phyloP scores from a whole-genome alignment of 169 alveolate genomes.

The Perkinsus olseni region DNA sequence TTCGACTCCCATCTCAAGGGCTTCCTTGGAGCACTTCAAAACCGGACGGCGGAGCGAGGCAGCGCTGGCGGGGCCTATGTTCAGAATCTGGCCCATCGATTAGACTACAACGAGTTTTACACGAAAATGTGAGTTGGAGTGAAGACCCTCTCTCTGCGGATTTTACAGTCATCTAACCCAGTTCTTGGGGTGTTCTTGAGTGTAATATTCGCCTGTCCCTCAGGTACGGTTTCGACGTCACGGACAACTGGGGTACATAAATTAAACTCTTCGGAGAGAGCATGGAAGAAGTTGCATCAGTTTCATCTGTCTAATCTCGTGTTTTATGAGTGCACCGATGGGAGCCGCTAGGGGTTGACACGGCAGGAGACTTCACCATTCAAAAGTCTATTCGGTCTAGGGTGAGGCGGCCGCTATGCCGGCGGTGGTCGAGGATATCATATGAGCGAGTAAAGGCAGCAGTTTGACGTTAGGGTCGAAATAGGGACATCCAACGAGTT shows the following conservation, averaged over 20 bases:
- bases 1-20: not conserved
- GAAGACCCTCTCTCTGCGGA: too few species aligned
- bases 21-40: not conserved
- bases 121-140: not conserved
- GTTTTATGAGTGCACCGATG: too few species aligned
- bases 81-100: not conserved
- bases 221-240: not conserved
- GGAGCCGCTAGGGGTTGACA: too few species aligned
- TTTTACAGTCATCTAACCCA: not conserved
- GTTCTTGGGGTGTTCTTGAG: not conserved
- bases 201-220: not conserved
- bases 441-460: too few species aligned
- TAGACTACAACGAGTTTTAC: not conserved
- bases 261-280: not conserved
- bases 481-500: too few species aligned
- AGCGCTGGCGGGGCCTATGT: not conserved
- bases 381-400: too few species aligned
- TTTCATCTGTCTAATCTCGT: too few species aligned
- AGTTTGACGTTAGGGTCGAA: too few species aligned
- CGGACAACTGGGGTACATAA: not conserved
- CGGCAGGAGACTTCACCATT: too few species aligned
- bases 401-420: too few species aligned
- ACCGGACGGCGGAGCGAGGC: not conserved
- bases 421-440: too few species aligned
- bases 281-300: too few species aligned